A percentile compares a stretch with the other conserved stretches of the same genome.
phyloP scores from a whole-genome alignment of 768 basidiomycete genomes.

The Russula virescens region DNA sequence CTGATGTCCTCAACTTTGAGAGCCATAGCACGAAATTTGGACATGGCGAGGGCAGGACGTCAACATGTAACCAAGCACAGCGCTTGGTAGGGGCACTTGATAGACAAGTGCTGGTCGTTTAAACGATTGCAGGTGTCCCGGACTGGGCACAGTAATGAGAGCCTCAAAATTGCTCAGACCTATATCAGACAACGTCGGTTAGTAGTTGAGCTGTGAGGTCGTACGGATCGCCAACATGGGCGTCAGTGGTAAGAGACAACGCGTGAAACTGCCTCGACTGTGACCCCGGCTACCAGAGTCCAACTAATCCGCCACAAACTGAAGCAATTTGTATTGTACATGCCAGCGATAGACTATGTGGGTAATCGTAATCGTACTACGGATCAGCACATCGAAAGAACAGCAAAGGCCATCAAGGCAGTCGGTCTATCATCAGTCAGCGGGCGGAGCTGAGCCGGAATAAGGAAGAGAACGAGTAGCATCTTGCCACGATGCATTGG shows the following conservation, averaged over 20 bases:
- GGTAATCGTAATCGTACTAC: slow-evolving; percentile 2
- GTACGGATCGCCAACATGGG: slow-evolving; percentile 13
- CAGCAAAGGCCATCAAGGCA: background rate
- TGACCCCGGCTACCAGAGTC: too few species aligned
- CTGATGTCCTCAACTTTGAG: slow-evolving; percentile 16
- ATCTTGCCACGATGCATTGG: background rate
- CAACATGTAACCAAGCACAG: slow-evolving; percentile 11
- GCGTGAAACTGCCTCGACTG: background rate
- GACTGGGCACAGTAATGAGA: slow-evolving; percentile 3
- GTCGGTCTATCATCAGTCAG: background rate
- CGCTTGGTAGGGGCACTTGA: background rate
- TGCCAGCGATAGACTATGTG: slow-evolving; percentile 1
- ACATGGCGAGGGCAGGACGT: slow-evolving; percentile 10
- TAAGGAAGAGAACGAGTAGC: background rate
- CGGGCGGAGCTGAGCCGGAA: background rate
- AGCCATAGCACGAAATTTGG: slow-evolving; percentile 21
- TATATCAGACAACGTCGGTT: slow-evolving; percentile 15
- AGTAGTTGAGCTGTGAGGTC: slow-evolving; percentile 14
- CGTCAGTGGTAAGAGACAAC: background rate
- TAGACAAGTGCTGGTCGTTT: slow-evolving; percentile 10
- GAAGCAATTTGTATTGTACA: slow-evolving; percentile 13
- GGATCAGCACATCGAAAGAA: background rate
- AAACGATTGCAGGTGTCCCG: background rate
- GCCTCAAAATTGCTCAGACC: slow-evolving; percentile 17
- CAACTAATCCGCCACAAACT: background rate